These are phyloP conservation scores for Fusarium tjaetaba DNA, from an alignment of 2,329 filamentous ascomycete species.

Conservation along the genomic window DNA sequence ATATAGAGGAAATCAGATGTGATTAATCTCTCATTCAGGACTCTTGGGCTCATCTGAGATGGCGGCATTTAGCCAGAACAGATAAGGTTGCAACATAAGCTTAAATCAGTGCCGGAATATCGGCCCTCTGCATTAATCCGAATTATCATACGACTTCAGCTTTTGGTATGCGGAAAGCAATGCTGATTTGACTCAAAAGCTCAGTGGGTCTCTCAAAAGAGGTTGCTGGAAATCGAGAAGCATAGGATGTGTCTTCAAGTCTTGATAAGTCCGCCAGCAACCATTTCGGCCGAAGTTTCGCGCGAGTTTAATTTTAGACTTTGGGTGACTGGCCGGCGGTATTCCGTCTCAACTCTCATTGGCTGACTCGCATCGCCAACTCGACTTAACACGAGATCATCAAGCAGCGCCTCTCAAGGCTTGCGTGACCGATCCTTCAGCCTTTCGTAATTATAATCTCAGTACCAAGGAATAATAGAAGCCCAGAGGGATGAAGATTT, in stretches of 20 bases:
- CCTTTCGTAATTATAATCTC: rapidly evolving
- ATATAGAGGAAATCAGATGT: neutral
- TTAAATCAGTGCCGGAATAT: neutral
- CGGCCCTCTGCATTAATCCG: neutral
- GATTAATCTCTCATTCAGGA: rapidly evolving
- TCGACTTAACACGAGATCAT: too few relatives aligned
- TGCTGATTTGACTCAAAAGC: neutral
- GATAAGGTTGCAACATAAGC: neutral
- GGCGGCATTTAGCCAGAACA: neutral
- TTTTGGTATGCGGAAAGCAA: neutral
- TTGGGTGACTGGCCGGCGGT: neutral
- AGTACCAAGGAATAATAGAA: neutral
- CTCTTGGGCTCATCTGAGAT: neutral
- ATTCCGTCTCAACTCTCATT: neutral
- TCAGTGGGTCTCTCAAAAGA: neutral
- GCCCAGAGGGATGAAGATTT: too few relatives aligned
- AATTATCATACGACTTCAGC: neutral
- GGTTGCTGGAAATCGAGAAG: neutral
- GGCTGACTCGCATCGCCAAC: too few relatives aligned
- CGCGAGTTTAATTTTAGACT: neutral
- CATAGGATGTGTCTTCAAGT: too few relatives aligned
- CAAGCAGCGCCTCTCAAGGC: neutral
- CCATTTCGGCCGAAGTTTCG: neutral
- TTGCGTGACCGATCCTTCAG: neutral
- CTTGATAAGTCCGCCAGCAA: neutral